Conservation (phyloP, 176 grass and related monocot species). For the Avena insularis region DNA sequence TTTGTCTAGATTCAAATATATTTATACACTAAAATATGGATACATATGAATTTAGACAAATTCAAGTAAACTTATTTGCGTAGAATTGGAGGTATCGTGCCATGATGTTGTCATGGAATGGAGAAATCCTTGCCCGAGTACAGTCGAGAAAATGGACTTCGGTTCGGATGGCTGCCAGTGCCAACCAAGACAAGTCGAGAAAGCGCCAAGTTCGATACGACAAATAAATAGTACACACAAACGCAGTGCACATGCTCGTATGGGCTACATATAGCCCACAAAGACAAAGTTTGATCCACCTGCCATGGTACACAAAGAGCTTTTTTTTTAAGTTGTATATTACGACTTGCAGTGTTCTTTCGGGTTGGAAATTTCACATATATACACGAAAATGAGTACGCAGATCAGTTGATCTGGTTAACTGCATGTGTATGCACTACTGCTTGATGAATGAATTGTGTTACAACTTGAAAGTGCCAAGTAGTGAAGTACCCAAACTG, state of each 20-base stretch:
- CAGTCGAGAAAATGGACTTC: background rate
- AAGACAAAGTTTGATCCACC: background rate
- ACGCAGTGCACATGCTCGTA: background rate
- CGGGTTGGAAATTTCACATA: background rate
- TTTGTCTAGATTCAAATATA: no score
- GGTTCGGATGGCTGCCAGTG: background rate
- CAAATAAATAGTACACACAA: background rate
- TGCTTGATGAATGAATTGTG: background rate
- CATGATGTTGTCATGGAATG: background rate
- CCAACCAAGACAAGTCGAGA: no score
- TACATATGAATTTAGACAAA: no score
- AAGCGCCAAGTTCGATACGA: background rate
- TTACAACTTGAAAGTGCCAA: slow-evolving; percentile 4
- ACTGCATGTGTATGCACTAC: slow-evolving; percentile 19
- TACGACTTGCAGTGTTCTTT: slow-evolving; percentile 3
- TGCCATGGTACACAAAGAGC: background rate
- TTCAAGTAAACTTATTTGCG: no score
- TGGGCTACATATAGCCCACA: background rate
- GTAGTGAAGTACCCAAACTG: background rate
- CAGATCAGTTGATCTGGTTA: slow-evolving; percentile 7
- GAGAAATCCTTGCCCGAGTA: background rate
- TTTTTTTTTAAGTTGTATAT: background rate
- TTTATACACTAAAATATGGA: no score
- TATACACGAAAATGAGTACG: background rate
- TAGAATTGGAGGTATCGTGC: background rate